These are phyloP conservation scores for Cyclotella choctawhatcheeana DNA, from an alignment of 108 stramenopile genomes.

Conservation along the genomic window DNA sequence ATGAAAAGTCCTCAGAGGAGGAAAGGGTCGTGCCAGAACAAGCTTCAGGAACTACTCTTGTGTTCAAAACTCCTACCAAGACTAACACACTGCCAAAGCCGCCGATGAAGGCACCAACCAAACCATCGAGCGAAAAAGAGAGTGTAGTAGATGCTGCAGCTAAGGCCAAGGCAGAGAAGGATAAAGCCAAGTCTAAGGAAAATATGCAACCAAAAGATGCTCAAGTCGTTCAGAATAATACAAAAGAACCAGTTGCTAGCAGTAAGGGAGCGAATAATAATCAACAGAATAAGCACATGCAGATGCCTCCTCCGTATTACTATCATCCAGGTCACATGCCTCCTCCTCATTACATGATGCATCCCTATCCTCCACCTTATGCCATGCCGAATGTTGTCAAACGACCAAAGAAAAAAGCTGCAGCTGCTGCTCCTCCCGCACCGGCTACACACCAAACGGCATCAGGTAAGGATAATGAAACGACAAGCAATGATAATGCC, in stretches of 20 bases:
- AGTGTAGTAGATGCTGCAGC: conserved; percentile 31
- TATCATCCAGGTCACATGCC: neutral
- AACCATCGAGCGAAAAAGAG: conserved; percentile 34
- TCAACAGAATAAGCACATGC: neutral
- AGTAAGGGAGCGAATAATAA: neutral
- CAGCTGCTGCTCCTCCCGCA: neutral
- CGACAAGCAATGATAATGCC: too few species aligned
- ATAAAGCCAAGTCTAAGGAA: conserved; percentile 27
- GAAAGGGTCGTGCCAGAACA: neutral
- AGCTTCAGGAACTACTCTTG: neutral
- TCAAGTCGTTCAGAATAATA: neutral
- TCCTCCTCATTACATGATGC: neutral
- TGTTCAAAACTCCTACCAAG: conserved; percentile 14
- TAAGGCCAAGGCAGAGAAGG: conserved; percentile 17
- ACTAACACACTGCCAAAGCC: neutral
- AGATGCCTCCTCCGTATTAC: conserved; percentile 5
- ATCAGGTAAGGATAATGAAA: too few species aligned
- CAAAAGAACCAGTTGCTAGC: neutral
- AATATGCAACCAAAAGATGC: conserved; percentile 25
- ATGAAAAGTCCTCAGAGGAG: neutral
- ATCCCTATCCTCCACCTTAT: conserved; percentile 12
- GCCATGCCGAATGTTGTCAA: neutral
- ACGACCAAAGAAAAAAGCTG: neutral
- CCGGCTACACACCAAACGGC: neutral
- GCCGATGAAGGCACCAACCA: conserved; percentile 33